Base-by-base conservation (phyloP, 2,329 filamentous ascomycete genomes). In the Lizonia empirigonia region DNA sequence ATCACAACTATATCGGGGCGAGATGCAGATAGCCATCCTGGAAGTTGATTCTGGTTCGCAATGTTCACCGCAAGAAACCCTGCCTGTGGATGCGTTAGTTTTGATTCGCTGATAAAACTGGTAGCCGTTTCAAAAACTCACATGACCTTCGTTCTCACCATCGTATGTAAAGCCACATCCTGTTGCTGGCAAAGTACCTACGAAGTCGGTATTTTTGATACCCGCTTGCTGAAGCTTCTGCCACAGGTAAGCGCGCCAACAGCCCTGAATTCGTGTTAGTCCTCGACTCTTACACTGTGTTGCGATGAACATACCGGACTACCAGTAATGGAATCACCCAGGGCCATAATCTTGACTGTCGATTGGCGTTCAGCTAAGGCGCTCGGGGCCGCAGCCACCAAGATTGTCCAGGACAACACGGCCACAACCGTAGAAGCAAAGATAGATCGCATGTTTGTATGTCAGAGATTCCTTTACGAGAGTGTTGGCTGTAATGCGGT, bases 81-180 rank as follows among this genome's bases (percentile, higher is more conserved):
- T 6, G 6, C 24, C 24, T 26, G 10, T 7, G 6, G 6, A 26
- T 10, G 24, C 6, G 24, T 26, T 10, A 26, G 10, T 26, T 26
- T n/a, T n/a, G n/a, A n/a, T n/a, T n/a, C n/a, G n/a, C n/a, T n/a
- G n/a, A n/a, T n/a, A n/a, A n/a, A n/a, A n/a, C n/a, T n/a, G n/a
- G n/a, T n/a, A n/a, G n/a, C n/a, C n/a, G n/a, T n/a, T n/a, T n/a
- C n/a, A n/a, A n/a, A 12, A n/a, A 10, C 44, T 35, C 42, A 73
- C 66, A 55, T 76, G 74, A 19, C 74, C 75, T 44, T 78, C 74
- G 44, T 77, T 74, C 16, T 74, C 70, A 30, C 71, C 71, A 39
- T 77, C 75, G 53, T 76, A 76, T 10, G 63, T 51, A 48, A 76
- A 71, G 37, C 72, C 73, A 55, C 74, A 77, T n/a, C 68, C 70